These are phyloP conservation scores for Pythium plurisporium DNA, from an alignment of 352 stramenopile genomes.

Conservation along the genomic window DNA sequence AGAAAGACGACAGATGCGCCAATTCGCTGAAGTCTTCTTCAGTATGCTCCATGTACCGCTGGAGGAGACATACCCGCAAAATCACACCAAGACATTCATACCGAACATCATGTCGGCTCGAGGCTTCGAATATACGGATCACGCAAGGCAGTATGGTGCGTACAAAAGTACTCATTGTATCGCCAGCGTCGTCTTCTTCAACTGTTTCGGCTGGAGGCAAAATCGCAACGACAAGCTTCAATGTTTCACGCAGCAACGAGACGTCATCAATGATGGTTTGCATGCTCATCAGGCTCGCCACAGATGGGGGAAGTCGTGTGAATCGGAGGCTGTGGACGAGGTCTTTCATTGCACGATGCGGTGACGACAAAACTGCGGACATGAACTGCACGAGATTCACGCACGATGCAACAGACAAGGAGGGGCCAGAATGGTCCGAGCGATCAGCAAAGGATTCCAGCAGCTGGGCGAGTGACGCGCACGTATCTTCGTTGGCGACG, in stretches of 20 bases:
- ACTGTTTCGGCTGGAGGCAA: slow-evolving; percentile 38
- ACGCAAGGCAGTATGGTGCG: slow-evolving; percentile 46
- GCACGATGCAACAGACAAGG: neutral
- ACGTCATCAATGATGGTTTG: slow-evolving; percentile 41
- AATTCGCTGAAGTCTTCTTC: slow-evolving; percentile 29
- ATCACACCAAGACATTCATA: slow-evolving; percentile 57
- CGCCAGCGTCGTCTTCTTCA: slow-evolving; percentile 8
- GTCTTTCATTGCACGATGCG: slow-evolving; percentile 11
- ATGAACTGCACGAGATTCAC: slow-evolving; percentile 16
- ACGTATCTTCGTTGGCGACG: slow-evolving; percentile 42
- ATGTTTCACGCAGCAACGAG: slow-evolving; percentile 42
- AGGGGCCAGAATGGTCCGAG: neutral
- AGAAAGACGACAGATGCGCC: slow-evolving; percentile 40
- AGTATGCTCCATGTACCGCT: slow-evolving; percentile 20
- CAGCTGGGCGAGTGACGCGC: slow-evolving; percentile 25
- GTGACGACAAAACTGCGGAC: slow-evolving; percentile 5
- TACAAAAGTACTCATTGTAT: slow-evolving; percentile 29
- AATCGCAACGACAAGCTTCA: slow-evolving; percentile 52
- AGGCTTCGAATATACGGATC: slow-evolving; percentile 52
- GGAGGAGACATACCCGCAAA: slow-evolving; percentile 38
- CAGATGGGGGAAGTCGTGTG: slow-evolving; percentile 36
- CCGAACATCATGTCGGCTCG: slow-evolving; percentile 39
- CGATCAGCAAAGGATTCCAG: slow-evolving; percentile 9
- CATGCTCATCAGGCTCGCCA: slow-evolving; percentile 38
- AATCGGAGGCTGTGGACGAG: slow-evolving; percentile 36